Evolutionary conservation across 2,329 filamentous ascomycete genomes (phyloP).

Genomic region (Hymenoscyphus repandus): DNA sequence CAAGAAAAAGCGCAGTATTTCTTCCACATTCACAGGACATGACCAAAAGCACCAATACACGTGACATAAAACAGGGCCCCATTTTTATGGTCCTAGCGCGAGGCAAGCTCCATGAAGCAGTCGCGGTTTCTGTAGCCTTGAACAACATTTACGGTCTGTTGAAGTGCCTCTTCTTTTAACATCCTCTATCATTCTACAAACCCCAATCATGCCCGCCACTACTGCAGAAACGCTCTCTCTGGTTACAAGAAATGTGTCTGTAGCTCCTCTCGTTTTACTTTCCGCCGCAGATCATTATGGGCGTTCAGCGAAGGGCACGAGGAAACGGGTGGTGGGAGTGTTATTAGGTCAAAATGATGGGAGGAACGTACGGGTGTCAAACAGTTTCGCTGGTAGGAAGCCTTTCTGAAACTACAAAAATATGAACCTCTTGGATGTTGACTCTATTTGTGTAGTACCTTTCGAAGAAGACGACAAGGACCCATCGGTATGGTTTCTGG

Average conservation of each 20-base stretch:
- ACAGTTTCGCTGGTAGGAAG: slow-evolving; percentile 87
- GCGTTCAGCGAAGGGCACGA: slow-evolving; percentile 81
- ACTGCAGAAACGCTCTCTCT: slow-evolving; percentile 95
- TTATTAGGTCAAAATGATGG: slow-evolving; percentile 93
- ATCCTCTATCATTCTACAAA: slow-evolving; percentile 8
- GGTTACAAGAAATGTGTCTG: slow-evolving; percentile 90
- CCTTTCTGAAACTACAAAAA: not conserved
- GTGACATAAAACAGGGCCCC: not conserved
- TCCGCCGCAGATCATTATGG: slow-evolving; percentile 98
- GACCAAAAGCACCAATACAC: not conserved
- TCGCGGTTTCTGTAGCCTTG: slow-evolving; percentile 23
- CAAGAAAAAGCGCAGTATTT: too few species aligned
- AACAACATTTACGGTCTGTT: not conserved
- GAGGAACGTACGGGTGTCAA: slow-evolving; percentile 93
- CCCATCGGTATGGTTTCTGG: slow-evolving; percentile 96
- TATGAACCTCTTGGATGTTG: not conserved
- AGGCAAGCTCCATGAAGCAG: slow-evolving; percentile 10
- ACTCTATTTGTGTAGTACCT: slow-evolving; percentile 58
- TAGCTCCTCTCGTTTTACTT: slow-evolving; percentile 94
- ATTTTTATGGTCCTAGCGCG: too few species aligned
- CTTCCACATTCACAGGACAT: too few species aligned
- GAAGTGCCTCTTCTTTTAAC: slow-evolving; percentile 5
- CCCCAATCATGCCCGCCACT: slow-evolving; percentile 78
- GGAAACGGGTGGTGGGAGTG: slow-evolving; percentile 87
- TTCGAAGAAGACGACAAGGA: slow-evolving; percentile 99